phyloP scores from a whole-genome alignment of 2,329 filamentous ascomycete genomes.

The Aureobasidium sp. region DNA sequence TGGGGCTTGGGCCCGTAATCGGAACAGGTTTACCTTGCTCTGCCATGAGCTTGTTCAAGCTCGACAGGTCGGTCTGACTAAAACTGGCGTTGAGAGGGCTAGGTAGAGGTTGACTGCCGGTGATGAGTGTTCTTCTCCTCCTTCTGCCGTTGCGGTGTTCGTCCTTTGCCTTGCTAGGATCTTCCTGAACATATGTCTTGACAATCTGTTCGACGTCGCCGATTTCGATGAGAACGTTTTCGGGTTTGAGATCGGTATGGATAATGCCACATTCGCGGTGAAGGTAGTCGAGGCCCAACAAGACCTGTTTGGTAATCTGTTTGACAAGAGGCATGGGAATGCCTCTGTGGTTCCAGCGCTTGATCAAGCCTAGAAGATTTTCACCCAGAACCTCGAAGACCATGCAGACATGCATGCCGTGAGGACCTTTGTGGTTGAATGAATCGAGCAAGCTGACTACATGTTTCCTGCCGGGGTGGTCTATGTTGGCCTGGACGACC shows the following conservation, averaged over 20 bases:
- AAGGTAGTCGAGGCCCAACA: slow-evolving; percentile 90
- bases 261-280: slow-evolving; percentile 98
- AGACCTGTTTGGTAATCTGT: slow-evolving; percentile 96
- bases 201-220: slow-evolving; percentile 98
- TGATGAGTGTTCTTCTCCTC: slow-evolving; percentile 87
- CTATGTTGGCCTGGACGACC: slow-evolving; percentile 90
- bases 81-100: slow-evolving; percentile 92
- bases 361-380: slow-evolving; percentile 90
- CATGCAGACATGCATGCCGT: slow-evolving; percentile 97
- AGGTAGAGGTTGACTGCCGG: slow-evolving; percentile 90
- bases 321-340: slow-evolving; percentile 96
- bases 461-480: slow-evolving; percentile 88
- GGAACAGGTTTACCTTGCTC: slow-evolving; percentile 57
- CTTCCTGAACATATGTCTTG: slow-evolving; percentile 86
- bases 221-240: slow-evolving; percentile 98
- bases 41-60: slow-evolving; percentile 76
- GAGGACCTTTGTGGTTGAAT: slow-evolving; percentile 95
- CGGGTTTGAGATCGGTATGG: slow-evolving; percentile 93
- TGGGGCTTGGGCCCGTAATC: slow-evolving; percentile 35
- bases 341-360: slow-evolving; percentile 95
- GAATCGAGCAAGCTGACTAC: slow-evolving; percentile 94
- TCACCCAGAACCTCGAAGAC: slow-evolving; percentile 97
- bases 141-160: slow-evolving; percentile 87
- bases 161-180: slow-evolving; percentile 63
- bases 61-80: slow-evolving; percentile 67